phyloP scores from a whole-genome alignment of 371 early-diverging fungal species.

The Parasitella parasitica region DNA sequence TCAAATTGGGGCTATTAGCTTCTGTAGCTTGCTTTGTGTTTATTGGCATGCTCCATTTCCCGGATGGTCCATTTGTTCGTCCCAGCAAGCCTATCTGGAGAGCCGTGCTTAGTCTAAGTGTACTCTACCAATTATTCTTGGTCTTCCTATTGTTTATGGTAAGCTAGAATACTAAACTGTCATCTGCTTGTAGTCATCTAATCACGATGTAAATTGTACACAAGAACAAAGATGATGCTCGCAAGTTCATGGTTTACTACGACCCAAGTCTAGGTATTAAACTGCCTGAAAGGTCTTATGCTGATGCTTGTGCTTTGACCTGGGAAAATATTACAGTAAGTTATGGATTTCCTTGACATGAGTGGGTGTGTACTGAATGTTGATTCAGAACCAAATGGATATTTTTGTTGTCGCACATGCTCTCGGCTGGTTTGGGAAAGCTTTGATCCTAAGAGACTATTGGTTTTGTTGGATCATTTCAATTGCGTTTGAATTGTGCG shows the following conservation, averaged over 20 bases:
- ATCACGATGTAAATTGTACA: not conserved
- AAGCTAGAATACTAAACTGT: constrained; percentile 5
- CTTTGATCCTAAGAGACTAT: constrained; percentile 89
- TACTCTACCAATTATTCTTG: constrained; percentile 84
- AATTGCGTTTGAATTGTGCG: constrained; percentile 91
- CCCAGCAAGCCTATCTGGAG: constrained; percentile 97
- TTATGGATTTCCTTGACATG: not conserved
- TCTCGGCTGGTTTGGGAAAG: constrained; percentile 95
- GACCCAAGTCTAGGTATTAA: constrained; percentile 80
- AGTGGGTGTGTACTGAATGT: not conserved
- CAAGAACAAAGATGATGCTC: constrained; percentile 83
- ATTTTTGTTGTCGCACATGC: constrained; percentile 93
- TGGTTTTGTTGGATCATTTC: constrained; percentile 96
- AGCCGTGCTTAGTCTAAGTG: constrained; percentile 77
- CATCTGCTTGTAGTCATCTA: not conserved
- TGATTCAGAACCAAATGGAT: constrained; percentile 79
- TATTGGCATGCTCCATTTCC: constrained; percentile 85
- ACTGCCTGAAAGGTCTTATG: constrained; percentile 92
- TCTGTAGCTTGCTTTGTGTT: constrained; percentile 73
- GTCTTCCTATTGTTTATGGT: constrained; percentile 92
- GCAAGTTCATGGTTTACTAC: constrained; percentile 74
- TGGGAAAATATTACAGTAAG: constrained; percentile 71
- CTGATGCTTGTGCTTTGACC: constrained; percentile 83
- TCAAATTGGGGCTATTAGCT: constrained; percentile 70
- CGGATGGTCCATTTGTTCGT: constrained; percentile 92